Evolutionary conservation across 1,284 basidiomycete species (phyloP).

Genomic region (Cerrena zonata): DNA sequence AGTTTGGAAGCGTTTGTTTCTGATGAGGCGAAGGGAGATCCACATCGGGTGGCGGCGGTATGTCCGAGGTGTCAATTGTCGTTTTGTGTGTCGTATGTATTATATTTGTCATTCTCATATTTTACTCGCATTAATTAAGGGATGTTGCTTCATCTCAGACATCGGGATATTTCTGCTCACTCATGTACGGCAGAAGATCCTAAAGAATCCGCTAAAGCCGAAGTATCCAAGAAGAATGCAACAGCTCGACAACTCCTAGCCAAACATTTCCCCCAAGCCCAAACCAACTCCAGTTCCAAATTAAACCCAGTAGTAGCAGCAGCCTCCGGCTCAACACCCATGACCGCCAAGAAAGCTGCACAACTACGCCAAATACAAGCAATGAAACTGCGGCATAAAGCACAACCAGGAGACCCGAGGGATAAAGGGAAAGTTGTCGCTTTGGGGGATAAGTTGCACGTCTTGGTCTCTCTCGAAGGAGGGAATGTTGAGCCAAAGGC

Average conservation of each 20-base stretch:
- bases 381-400: constrained; percentile 70
- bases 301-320: constrained; percentile 1
- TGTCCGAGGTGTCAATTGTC: constrained; percentile 51
- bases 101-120: not conserved
- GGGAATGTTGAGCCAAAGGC: constrained; percentile 33
- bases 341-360: constrained; percentile 49
- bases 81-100: constrained; percentile 56
- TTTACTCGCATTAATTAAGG: constrained; percentile 27
- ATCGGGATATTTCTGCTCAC: constrained; percentile 57
- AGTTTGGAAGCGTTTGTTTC: constrained; percentile 39
- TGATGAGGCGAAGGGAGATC: constrained; percentile 18
- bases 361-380: constrained; percentile 53
- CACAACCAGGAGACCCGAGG: constrained; percentile 54
- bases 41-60: constrained; percentile 31
- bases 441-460: constrained; percentile 39
- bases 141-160: constrained; percentile 13
- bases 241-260: constrained; percentile 49
- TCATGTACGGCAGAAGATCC: constrained; percentile 32
- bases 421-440: constrained; percentile 42
- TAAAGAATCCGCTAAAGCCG: constrained; percentile 11
- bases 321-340: constrained; percentile 23
- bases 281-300: constrained; percentile 13
- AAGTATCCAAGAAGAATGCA: constrained; percentile 34
- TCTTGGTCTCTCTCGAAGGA: constrained; percentile 47
- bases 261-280: constrained; percentile 43